These are phyloP conservation scores for Penicillium longicatenatum DNA, from an alignment of 495 filamentous ascomycete species.

Conservation along the genomic window DNA sequence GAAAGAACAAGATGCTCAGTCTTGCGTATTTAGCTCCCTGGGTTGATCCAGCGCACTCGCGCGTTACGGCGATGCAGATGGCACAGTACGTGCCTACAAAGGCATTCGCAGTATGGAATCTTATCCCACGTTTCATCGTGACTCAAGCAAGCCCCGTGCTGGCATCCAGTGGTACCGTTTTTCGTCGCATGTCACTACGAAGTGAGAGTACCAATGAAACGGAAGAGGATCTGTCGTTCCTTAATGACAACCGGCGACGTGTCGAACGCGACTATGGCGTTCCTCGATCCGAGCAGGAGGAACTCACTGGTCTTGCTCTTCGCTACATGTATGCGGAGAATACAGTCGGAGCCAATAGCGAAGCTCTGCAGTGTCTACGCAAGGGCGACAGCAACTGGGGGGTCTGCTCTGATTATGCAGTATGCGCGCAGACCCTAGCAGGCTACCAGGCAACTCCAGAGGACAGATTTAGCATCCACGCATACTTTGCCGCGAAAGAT, in stretches of 20 bases:
- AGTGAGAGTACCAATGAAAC: background rate
- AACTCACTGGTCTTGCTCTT: conserved; percentile 21
- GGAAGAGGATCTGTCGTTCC: conserved; percentile 3
- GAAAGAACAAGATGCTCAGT: too few species aligned
- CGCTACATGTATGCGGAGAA: conserved; percentile 29
- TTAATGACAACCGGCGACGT: conserved; percentile 16
- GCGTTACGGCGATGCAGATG: conserved; percentile 28
- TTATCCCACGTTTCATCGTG: conserved; percentile 37
- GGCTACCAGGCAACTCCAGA: background rate
- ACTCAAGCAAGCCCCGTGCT: conserved; percentile 25
- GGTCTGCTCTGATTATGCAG: conserved; percentile 30
- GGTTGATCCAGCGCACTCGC: conserved; percentile 45
- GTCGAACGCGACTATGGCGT: conserved; percentile 28
- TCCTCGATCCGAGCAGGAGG: conserved; percentile 15
- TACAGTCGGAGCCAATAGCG: conserved; percentile 35
- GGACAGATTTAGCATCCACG: conserved; percentile 14
- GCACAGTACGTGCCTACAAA: conserved; percentile 29
- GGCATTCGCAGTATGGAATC: conserved; percentile 36
- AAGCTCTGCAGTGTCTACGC: conserved; percentile 35
- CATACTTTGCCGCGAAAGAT: conserved; percentile 33
- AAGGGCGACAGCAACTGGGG: conserved; percentile 33
- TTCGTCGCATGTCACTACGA: conserved; percentile 9
- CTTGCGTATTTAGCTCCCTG: conserved; percentile 38
- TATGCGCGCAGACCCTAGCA: conserved; percentile 21
- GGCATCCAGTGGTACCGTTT: conserved; percentile 21